Evolutionary conservation across 1,139 yeast genomes (phyloP), one percentile per base, ranked within the genome.

Genomic region (Pneumocystis carinii): DNA sequence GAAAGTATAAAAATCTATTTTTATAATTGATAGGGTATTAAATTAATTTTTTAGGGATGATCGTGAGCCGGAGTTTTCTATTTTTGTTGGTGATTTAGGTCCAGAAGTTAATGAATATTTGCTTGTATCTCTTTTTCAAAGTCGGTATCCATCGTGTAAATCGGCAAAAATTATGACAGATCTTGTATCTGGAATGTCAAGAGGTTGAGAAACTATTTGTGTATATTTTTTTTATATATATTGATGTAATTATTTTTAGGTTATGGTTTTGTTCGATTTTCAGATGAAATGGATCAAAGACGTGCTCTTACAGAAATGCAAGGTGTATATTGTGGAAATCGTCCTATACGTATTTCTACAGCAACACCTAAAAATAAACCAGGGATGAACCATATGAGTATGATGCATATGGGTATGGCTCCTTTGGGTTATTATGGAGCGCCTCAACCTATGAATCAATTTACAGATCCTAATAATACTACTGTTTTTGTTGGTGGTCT

Each of bases 401-500:
- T 58, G 17, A 66, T 65, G 48, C 67, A 66, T 8, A 66, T 64
- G 14, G 68, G 69, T 17, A 69, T 67, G 62, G 63, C 69, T 64
- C 70, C 70, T 55, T 67, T 70, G 68, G 75, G 74, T 1, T 72
- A 70, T 65, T 71, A 71, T 63, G 73, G 73, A 41, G 70, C 71
- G 29, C 71, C 74, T 19, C 79, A 79, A 15, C 74, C 77, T 27
- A 69, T 80, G 68, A 79, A 75, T 68, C 83, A 82, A 68, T 85
- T 77, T 71, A 78, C 85, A 57, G 95, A 89, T 71, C 90, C 90
- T 24, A 84, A 81, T 71, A 90, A 89, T 72, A 88, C 96, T 14
- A 90, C 97, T 0, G 96, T 90, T n/a, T 90, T 90, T 73, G 92
- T 90, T 29, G 97, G 97, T 35, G 97, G 97, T 0, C 76, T 90